phyloP scores from a whole-genome alignment of 2,329 filamentous ascomycete genomes.

The Colletotrichum graminicola region DNA sequence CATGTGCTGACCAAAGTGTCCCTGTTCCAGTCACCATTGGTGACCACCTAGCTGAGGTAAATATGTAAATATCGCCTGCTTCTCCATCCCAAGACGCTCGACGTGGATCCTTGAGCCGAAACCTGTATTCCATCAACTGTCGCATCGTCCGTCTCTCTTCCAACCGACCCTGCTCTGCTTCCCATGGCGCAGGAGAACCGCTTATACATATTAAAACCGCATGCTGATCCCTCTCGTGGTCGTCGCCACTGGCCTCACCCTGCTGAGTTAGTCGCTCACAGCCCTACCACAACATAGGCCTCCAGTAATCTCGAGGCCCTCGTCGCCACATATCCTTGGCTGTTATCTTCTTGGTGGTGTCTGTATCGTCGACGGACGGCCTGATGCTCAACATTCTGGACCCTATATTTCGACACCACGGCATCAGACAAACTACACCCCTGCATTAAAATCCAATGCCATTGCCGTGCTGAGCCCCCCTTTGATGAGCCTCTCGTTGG shows the following conservation, averaged over 20 bases:
- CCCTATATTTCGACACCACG: background rate
- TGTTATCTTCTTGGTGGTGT: background rate
- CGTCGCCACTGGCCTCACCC: constrained; percentile 22
- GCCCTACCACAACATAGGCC: background rate
- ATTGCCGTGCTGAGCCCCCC: background rate
- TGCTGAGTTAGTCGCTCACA: background rate
- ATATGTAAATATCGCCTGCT: background rate
- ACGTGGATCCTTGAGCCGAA: constrained; percentile 28
- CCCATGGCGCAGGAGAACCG: background rate
- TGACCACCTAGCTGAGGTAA: constrained; percentile 7
- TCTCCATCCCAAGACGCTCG: constrained; percentile 31
- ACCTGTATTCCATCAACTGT: constrained; percentile 24
- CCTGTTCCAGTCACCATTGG: constrained; percentile 7
- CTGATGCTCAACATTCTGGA: background rate
- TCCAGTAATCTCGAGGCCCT: background rate
- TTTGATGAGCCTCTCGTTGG: background rate
- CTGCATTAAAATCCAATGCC: too few species aligned
- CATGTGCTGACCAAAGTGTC: constrained; percentile 10
- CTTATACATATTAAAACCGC: background rate
- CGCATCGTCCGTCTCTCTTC: constrained; percentile 10
- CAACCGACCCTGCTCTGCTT: constrained; percentile 19
- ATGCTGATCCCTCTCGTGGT: constrained; percentile 4
- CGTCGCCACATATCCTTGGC: constrained; percentile 8
- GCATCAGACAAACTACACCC: background rate
- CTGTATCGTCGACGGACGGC: background rate